Evolutionary conservation across 331 rosid genomes (phyloP), one percentile per base, ranked within the genome.

Genomic region (Pyracantha coccinea): DNA sequence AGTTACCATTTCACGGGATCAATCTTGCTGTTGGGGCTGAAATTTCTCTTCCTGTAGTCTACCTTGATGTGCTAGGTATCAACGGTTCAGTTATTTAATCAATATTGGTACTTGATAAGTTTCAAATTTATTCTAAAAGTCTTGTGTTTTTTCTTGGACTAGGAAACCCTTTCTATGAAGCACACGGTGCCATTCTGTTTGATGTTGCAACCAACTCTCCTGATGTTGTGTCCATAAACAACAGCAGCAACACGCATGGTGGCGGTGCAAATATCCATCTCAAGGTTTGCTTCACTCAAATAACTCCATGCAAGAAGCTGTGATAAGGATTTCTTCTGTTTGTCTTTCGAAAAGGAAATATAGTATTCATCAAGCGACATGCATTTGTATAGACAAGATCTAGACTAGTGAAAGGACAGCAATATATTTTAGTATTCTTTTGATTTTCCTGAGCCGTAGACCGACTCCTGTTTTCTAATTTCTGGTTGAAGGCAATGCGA

Each of bases 121-220:
- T 83, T 32, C 69, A 74, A 72, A 62, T 73, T 70, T 58, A 83
- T 14, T 70, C 86, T 81, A 82, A 74, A 52, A 60, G 16, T 68
- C n/a, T 79, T 82, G 69, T 73, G 27, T 53, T 76, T 41, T 74
- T 84, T 80, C 74, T 75, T 73, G 67, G 83, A 67, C 81, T 87
- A 94, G 99, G 99, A 78, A 94, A 82, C 78, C 88, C 91, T 71
- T 94, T 94, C 80, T 80, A 88, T 52, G 99, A 94, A 83, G 99
- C 97, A 54, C 78, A 81, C 72, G 79, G 84, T 25, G 87, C 89
- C 10, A 83, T 87, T 75, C 83, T 63, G 62, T 59, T 85, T 76
- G 72, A 76, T 45, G 88, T 81, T 84, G 88, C 83, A 75, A 92
- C 93, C 77, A 90, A 92, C 80, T 80, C 86, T 77, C 95, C 88